Conservation (phyloP, 2,329 filamentous ascomycete genomes). For the Harringtonia lauricola region DNA sequence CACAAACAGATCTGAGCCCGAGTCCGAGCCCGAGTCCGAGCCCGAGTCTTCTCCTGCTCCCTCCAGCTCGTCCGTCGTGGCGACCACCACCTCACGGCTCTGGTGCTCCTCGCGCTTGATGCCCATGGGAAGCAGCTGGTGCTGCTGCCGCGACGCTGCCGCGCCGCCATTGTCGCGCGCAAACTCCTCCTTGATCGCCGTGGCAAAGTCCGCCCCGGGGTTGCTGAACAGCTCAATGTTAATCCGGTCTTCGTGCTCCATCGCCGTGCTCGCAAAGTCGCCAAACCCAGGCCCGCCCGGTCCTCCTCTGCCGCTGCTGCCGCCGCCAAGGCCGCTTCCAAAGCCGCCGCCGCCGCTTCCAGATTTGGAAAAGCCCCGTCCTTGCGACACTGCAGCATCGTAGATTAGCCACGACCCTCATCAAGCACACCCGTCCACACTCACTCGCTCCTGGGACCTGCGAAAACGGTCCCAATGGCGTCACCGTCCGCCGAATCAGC, state of each 20-base stretch:
- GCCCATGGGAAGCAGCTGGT: constrained; percentile 38
- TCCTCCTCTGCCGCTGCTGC: constrained; percentile 8
- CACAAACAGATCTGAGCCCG: constrained; percentile 15
- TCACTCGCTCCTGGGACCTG: constrained; percentile 16
- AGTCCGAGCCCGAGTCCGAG: constrained; percentile 19
- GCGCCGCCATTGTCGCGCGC: constrained; percentile 14
- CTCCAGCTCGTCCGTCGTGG: constrained; percentile 46
- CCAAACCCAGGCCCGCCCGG: constrained; percentile 4
- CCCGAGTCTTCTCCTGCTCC: constrained; percentile 16
- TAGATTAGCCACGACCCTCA: too few species aligned
- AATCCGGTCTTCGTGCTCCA: constrained; percentile 35
- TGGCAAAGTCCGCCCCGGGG: constrained; percentile 21
- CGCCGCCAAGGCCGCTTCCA: constrained; percentile 18
- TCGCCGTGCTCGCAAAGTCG: background rate
- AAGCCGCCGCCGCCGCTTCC: constrained; percentile 10
- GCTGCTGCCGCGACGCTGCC: constrained; percentile 9
- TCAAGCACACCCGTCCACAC: too few species aligned
- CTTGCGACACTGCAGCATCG: constrained; percentile 4
- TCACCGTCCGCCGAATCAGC: constrained; percentile 18
- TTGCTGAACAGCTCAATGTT: constrained; percentile 45
- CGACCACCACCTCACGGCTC: constrained; percentile 40
- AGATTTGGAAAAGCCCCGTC: constrained; percentile 9
- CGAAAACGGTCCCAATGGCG: constrained; percentile 25
- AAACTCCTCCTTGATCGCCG: constrained; percentile 29
- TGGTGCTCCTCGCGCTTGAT: constrained; percentile 44